These are phyloP conservation scores for Plasmodium vinckei DNA, from an alignment of 169 alveolate species.

Conservation along the genomic window DNA sequence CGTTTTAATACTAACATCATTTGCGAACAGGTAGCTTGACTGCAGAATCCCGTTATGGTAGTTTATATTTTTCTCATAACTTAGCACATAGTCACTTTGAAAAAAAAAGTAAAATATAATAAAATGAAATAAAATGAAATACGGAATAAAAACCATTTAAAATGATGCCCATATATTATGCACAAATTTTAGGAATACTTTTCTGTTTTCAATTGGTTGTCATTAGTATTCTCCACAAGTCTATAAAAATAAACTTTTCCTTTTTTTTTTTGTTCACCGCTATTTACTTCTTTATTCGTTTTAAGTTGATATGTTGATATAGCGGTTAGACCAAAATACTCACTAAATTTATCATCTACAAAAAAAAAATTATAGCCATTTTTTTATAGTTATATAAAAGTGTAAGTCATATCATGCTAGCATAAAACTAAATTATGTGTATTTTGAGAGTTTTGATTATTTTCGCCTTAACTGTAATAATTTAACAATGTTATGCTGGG, in stretches of 20 bases:
- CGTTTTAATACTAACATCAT: conserved; percentile 21
- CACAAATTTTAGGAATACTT: conserved; percentile 3
- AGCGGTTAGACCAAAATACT: conserved; percentile 67
- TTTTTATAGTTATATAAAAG: too few relatives aligned
- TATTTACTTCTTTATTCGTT: not conserved
- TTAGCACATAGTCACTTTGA: conserved; percentile 27
- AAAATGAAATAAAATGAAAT: not conserved
- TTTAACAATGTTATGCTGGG: conserved; percentile 49
- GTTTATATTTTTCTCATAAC: conserved; percentile 46
- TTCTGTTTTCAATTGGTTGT: conserved; percentile 12
- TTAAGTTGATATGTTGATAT: conserved; percentile 72
- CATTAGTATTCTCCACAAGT: conserved; percentile 20
- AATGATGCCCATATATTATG: not conserved
- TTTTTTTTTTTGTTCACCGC: conserved; percentile 54
- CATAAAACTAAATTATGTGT: too few relatives aligned
- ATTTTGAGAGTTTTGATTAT: conserved; percentile 5
- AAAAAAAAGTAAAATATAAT: conserved; percentile 2
- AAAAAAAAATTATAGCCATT: not conserved
- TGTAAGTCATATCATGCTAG: too few relatives aligned
- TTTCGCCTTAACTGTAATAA: conserved; percentile 13
- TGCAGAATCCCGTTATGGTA: conserved; percentile 60
- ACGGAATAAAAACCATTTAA: not conserved
- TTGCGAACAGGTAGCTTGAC: conserved; percentile 48
- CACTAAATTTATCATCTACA: conserved; percentile 23
- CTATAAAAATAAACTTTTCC: conserved; percentile 45